Evolutionary conservation across 192 early-diverging fungal genomes (phyloP), one percentile per base, ranked within the genome.

Genomic region (Coemansia sp.): DNA sequence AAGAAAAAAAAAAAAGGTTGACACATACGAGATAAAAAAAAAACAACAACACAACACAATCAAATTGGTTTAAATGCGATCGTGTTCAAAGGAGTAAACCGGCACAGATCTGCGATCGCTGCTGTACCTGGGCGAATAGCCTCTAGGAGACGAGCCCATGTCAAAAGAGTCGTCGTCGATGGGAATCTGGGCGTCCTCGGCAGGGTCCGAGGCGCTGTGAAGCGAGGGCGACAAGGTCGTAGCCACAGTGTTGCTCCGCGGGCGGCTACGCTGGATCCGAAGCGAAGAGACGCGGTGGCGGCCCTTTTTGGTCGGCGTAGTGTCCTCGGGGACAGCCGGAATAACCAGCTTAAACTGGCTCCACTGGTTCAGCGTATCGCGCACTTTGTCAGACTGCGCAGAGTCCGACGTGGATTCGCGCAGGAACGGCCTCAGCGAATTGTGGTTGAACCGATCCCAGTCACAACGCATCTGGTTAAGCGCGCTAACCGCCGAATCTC

Each of bases 391-490:
- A 0, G 75, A 72, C 66, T 73, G 65, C 0, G 72, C 64, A 8
- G 75, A 66, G 8, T 59, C 75, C 9, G 74, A 75, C 20, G 75
- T 77, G 15, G 73, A 63, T 59, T 83, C 80, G 17, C 80, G 80
- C 37, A 77, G 33, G 11, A 41, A 53, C 22, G 72, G 75, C 55
- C 80, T 71, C 69, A 83, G 20, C 20, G 56, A 64, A 41, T 77
- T 72, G 38, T 77, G 75, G 63, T 61, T 68, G 6, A 83, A 60
- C n/a, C 63, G 56, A 35, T 59, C 65, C 39, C 68, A 36, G 20
- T 64, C 61, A 8, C 59, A 66, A 43, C 48, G 64, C 34, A 33
- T 60, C 33, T 36, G 53, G 3, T 66, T 67, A 18, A 81, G 56
- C 71, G 64, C 52, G 51, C 57, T 56, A 11, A 64, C 32, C 22